A percentile compares a stretch with the other conserved stretches of the same genome.
Evolutionary conservation across 2,329 filamentous ascomycete species (phyloP).

Genomic region (Diaporthe helianthi): DNA sequence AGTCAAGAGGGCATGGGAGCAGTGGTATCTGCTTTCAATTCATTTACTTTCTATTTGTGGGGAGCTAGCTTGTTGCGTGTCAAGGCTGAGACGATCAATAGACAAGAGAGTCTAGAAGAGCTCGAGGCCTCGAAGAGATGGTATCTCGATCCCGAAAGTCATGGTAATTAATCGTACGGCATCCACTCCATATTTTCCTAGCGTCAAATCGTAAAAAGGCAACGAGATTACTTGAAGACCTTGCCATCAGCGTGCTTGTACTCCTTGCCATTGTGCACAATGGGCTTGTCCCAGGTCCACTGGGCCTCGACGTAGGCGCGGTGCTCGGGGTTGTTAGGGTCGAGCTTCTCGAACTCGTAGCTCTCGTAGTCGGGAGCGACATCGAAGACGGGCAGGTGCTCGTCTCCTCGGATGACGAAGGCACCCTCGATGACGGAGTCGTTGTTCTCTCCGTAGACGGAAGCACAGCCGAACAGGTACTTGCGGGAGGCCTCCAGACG

Average conservation of each 20-base stretch:
- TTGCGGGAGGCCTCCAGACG: slow-evolving; percentile 98
- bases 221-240: slow-evolving; percentile 89
- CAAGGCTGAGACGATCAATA: slow-evolving; percentile 22
- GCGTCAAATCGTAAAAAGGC: slow-evolving; percentile 33
- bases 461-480: slow-evolving; percentile 91
- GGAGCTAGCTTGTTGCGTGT: slow-evolving; percentile 13
- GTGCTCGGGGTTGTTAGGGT: slow-evolving; percentile 85
- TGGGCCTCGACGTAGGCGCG: slow-evolving; percentile 82
- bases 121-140: slow-evolving; percentile 16
- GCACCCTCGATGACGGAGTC: slow-evolving; percentile 91
- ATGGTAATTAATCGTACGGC: slow-evolving; percentile 31
- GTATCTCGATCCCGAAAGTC: slow-evolving; percentile 30
- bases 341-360: slow-evolving; percentile 96
- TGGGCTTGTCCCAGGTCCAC: slow-evolving; percentile 92
- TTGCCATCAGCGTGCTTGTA: slow-evolving; percentile 91
- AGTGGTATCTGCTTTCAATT: slow-evolving; percentile 18
- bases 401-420: slow-evolving; percentile 93
- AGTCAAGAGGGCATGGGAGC: not conserved
- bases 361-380: slow-evolving; percentile 97
- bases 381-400: slow-evolving; percentile 85
- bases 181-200: slow-evolving; percentile 32
- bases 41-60: slow-evolving; percentile 30
- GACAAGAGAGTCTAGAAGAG: slow-evolving; percentile 21
- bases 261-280: slow-evolving; percentile 83
- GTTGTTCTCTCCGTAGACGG: slow-evolving; percentile 89